Percentiles rank a stretch among this genome's conserved stretches.
Conservation (phyloP, 768 basidiomycete species). For the Lactifluus pinguis region DNA sequence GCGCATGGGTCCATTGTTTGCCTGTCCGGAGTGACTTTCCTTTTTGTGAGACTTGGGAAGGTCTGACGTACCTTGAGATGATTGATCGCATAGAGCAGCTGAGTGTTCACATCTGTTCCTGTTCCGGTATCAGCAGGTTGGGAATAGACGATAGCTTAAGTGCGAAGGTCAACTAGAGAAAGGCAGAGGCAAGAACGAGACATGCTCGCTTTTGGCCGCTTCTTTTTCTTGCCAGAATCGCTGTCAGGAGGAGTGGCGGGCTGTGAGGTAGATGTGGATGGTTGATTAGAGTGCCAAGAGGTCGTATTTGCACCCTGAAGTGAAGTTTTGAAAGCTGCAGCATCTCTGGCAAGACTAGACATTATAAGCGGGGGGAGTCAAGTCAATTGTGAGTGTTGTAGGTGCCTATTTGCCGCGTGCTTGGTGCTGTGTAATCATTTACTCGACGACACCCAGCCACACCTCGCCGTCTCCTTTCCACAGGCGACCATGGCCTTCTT, state of each 20-base stretch:
- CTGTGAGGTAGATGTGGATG: slow-evolving; percentile 26
- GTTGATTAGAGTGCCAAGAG: slow-evolving; percentile 61
- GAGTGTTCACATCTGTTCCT: slow-evolving; percentile 76
- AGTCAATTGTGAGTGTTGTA: not conserved
- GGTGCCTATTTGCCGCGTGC: too few species aligned
- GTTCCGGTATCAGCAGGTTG: slow-evolving; percentile 83
- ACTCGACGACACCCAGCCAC: not conserved
- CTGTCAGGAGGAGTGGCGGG: slow-evolving; percentile 29
- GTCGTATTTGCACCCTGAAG: slow-evolving; percentile 57
- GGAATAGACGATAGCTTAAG: slow-evolving; percentile 66
- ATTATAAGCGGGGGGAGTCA: slow-evolving; percentile 30
- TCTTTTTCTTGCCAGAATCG: slow-evolving; percentile 35
- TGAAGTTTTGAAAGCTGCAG: slow-evolving; percentile 58
- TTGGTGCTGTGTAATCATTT: not conserved
- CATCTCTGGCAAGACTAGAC: slow-evolving; percentile 62
- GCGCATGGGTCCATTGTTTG: slow-evolving; percentile 72
- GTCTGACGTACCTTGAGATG: slow-evolving; percentile 56
- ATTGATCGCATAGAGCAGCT: slow-evolving; percentile 76
- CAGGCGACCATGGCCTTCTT: slow-evolving; percentile 55
- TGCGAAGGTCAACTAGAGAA: slow-evolving; percentile 17
- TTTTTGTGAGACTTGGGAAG: not conserved
- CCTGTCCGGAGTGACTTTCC: slow-evolving; percentile 27
- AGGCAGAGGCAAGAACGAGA: slow-evolving; percentile 21
- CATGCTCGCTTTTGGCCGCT: slow-evolving; percentile 56
- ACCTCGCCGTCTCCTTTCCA: not conserved